Percentiles rank a stretch among this genome's conserved stretches.
Conservation (phyloP, 495 filamentous ascomycete genomes). For the Neurospora discreta region DNA sequence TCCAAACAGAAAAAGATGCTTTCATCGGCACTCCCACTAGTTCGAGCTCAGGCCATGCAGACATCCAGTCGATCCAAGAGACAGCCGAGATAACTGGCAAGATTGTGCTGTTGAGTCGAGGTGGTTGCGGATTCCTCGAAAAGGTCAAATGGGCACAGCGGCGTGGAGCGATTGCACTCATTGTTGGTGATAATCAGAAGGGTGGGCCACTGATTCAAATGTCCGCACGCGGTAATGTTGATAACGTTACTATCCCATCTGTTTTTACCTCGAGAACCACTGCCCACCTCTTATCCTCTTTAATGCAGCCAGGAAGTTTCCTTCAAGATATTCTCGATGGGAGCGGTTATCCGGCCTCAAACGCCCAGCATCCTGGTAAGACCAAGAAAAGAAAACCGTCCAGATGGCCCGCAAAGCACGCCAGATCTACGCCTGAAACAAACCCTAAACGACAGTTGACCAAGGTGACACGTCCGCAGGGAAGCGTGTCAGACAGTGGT, state of each 20-base stretch:
- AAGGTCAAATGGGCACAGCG: conserved; percentile 96
- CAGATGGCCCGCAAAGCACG: conserved; percentile 15
- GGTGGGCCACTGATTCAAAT: conserved; percentile 87
- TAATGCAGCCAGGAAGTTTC: conserved; percentile 61
- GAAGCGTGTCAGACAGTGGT: conserved; percentile 1
- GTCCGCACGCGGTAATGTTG: conserved; percentile 91
- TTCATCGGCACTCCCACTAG: conserved; percentile 19
- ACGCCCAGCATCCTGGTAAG: conserved; percentile 37
- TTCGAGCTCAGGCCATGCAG: conserved; percentile 55
- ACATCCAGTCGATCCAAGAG: conserved; percentile 92
- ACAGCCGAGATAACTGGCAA: conserved; percentile 90
- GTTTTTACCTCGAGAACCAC: conserved; percentile 93
- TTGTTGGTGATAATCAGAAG: conserved; percentile 86
- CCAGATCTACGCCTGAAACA: conserved; percentile 9
- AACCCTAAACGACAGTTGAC: conserved; percentile 1
- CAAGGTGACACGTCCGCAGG: conserved; percentile 3
- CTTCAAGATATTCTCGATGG: conserved; percentile 45
- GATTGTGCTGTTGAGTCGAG: conserved; percentile 78
- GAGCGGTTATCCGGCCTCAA: conserved; percentile 35
- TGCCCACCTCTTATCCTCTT: conserved; percentile 82
- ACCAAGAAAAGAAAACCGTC: conserved; percentile 27
- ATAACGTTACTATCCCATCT: conserved; percentile 86
- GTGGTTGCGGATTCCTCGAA: conserved; percentile 92
- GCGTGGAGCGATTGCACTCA: conserved; percentile 75
- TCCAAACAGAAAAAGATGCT: conserved; percentile 29